Conservation (phyloP, 768 basidiomycete genomes). For the Nidula microcarpa region DNA sequence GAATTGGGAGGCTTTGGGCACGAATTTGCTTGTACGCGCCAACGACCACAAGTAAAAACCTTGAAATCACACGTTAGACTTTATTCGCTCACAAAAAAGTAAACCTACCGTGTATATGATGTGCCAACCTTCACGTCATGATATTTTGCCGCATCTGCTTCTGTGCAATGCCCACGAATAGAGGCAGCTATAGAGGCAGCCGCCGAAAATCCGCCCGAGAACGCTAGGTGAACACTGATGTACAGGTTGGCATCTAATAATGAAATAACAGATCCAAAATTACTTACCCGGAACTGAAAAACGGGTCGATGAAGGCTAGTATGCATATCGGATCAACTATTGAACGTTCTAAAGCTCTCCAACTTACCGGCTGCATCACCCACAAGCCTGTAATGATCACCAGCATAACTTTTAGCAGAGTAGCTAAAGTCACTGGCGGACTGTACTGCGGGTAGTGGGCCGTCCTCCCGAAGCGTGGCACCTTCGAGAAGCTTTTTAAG, state of each 20-base stretch:
- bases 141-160: background rate
- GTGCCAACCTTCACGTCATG: slow-evolving; percentile 1
- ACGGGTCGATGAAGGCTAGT: slow-evolving; percentile 14
- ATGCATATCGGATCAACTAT: slow-evolving; percentile 27
- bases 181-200: slow-evolving; percentile 1
- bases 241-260: too few species aligned
- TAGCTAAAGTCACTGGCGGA: slow-evolving; percentile 33
- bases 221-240: slow-evolving; percentile 2
- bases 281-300: too few species aligned
- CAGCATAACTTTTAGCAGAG: slow-evolving; percentile 24
- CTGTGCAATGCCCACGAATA: slow-evolving; percentile 1
- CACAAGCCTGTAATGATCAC: slow-evolving; percentile 25
- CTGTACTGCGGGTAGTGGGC: slow-evolving; percentile 11
- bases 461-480: slow-evolving; percentile 12
- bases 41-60: slow-evolving; percentile 2
- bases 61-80: background rate
- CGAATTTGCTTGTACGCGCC: slow-evolving; percentile 2
- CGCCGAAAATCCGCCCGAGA: slow-evolving; percentile 1
- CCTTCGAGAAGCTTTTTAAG: slow-evolving; percentile 18
- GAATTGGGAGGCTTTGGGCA: background rate
- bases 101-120: background rate
- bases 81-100: background rate
- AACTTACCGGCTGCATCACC: slow-evolving; percentile 27
- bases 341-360: background rate
- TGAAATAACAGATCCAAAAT: too few species aligned